These are phyloP conservation scores for Trametes villosa DNA, from an alignment of 768 basidiomycete species.

Conservation along the genomic window DNA sequence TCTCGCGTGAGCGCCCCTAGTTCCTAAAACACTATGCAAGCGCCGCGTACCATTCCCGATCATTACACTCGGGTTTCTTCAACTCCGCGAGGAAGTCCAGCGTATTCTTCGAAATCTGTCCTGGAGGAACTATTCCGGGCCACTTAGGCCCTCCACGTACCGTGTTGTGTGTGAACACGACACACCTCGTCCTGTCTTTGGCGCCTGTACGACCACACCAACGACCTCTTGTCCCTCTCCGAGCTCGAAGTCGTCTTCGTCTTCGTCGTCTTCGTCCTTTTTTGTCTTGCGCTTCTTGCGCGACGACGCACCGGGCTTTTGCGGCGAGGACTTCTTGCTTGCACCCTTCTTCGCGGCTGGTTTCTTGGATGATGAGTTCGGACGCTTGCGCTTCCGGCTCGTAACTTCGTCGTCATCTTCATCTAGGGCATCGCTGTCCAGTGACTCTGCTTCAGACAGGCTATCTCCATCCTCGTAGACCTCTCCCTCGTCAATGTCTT, in stretches of 20 bases:
- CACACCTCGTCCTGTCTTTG: slow-evolving; percentile 80
- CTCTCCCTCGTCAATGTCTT: no score
- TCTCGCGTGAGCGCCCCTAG: background rate
- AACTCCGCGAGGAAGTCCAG: slow-evolving; percentile 76
- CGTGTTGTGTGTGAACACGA: background rate
- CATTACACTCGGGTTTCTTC: slow-evolving; percentile 77
- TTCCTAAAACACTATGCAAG: background rate
- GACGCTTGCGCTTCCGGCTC: slow-evolving; percentile 37
- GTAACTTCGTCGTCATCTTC: slow-evolving; percentile 30
- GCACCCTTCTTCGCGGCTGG: slow-evolving; percentile 8
- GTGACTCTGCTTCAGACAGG: slow-evolving; percentile 12
- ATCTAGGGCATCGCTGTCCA: slow-evolving; percentile 29
- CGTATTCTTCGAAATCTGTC: slow-evolving; percentile 85
- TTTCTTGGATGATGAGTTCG: slow-evolving; percentile 11
- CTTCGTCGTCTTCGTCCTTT: slow-evolving; percentile 45
- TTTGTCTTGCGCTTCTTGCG: slow-evolving; percentile 31
- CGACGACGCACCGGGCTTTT: background rate
- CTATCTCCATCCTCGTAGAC: slow-evolving; percentile 20
- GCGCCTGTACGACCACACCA: slow-evolving; percentile 79
- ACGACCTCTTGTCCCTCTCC: slow-evolving; percentile 72
- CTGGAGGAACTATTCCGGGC: slow-evolving; percentile 61
- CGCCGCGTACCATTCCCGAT: slow-evolving; percentile 74
- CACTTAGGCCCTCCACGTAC: background rate
- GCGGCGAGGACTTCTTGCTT: background rate
- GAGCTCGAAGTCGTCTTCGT: slow-evolving; percentile 48